Base-by-base conservation (phyloP, 495 filamentous ascomycete species). In the Stereocaulon alpinum region DNA sequence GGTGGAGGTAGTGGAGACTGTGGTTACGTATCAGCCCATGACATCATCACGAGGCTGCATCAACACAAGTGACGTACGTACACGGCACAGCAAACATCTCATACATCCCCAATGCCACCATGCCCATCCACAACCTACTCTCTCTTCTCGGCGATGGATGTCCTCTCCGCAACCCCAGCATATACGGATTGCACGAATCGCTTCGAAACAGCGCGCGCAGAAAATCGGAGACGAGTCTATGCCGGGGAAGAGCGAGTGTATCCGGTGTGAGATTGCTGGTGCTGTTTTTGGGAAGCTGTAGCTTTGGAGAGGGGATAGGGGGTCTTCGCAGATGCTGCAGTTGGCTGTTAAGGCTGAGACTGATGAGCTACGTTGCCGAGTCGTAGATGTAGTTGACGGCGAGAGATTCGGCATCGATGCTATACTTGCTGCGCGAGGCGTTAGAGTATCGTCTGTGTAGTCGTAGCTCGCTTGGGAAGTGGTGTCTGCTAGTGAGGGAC, bases 31-130 rank as follows among this genome's bases (percentile, higher is more conserved):
- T 55, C 11, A 55, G 32, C 24, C 27, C 20, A 24, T 24, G 24
- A 24, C 24, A 24, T 24, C 24, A 24, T 24, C 3, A 24, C 24
- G 24, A 24, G 24, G 24, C 24, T 37, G 9, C 0, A 37, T 37
- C 7, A 10, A 14, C 4, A 18, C 14, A 1, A 45, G 24, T 14
- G 24, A 9, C 6, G 15, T 7, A 60, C 52, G 12, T 40, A 64
- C 62, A 15, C 62, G 44, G 37, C 62, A 64, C 1, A 61, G 14
- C 40, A 64, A 17, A 41, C 62, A 64, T 7, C 58, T 43, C 9
- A 61, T 45, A 53, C 58, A 64, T 5, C 62, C 62, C 62, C 62
- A 64, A 60, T 64, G 62, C 62, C 62, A 64, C 62, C 62, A 64
- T 7, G 60, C 61, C 66, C 64, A 68, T 12, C 66, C 66, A 42